Base-by-base conservation (phyloP, 257 asterid species). In the Ballota nigra region DNA sequence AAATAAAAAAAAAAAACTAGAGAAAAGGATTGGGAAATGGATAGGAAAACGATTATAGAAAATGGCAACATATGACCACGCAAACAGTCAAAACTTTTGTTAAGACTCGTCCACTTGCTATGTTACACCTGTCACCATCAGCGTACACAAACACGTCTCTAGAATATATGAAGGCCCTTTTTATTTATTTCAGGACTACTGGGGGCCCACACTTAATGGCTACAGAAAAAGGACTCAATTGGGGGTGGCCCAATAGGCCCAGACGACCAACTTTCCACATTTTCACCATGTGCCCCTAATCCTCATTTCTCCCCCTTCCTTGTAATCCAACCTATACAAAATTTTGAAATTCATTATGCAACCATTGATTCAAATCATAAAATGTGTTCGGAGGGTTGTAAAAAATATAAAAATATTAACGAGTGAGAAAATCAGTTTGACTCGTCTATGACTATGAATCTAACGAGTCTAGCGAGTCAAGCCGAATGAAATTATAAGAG, bases 171-270 rank as follows among this genome's bases (percentile, higher is more conserved):
- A 33, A 29, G 74, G 33, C 38, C 41, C 64, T 68, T 70, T 55
- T 22, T 2, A 16, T 19, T 52, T 8, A 31, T 33, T 45, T 52
- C 20, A 31, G n/a, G 18, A 34, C 52, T 31, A 16, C 5, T 24
- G 34, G 20, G 70, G 76, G 63, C 26, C 79, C 74, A 68, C 70
- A n/a, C 63, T 63, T 69, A 29, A 65, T 73, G 67, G 72, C 52
- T 61, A 60, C 79, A 75, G 75, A 23, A 34, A 77, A 71, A 33
- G 36, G 15, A 23, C 64, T 72, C 11, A 57, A 22, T 0, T 13
- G 0, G 57, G 12, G 53, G 2, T 62, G 68, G 68, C 45, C 51
- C 68, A 9, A 34, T 34, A 63, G 75, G 58, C 75, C 77, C 7
- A 28, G 16, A 6, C 28, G 12, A 47, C 63, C 70, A 72, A 71